These are phyloP conservation scores for Daldinia concentrica DNA, from an alignment of 495 filamentous ascomycete genomes.

Conservation along the genomic window DNA sequence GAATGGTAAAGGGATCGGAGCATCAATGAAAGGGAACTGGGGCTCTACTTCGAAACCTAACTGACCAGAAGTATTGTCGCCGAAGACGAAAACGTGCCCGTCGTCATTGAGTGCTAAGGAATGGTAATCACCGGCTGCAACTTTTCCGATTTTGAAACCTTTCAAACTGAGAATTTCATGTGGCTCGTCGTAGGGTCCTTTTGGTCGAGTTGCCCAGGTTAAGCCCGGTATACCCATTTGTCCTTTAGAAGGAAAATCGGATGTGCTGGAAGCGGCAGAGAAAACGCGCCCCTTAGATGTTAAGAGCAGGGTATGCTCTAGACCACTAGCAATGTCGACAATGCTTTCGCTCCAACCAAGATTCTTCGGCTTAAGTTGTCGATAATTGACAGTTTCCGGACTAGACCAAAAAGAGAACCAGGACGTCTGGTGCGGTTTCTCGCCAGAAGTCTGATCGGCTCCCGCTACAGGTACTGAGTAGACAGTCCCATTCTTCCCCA, in stretches of 20 bases:
- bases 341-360: slow-evolving; percentile 80
- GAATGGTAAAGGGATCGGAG: slow-evolving; percentile 73
- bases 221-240: slow-evolving; percentile 88
- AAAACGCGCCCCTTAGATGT: slow-evolving; percentile 89
- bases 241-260: slow-evolving; percentile 79
- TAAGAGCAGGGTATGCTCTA: slow-evolving; percentile 85
- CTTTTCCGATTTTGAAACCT: slow-evolving; percentile 67
- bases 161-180: slow-evolving; percentile 70
- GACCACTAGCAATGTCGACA: slow-evolving; percentile 73
- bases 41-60: slow-evolving; percentile 76
- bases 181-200: slow-evolving; percentile 78
- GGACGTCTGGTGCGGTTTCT: slow-evolving; percentile 62
- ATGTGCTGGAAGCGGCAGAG: slow-evolving; percentile 79
- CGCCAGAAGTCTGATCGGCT: slow-evolving; percentile 69
- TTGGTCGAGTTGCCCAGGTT: slow-evolving; percentile 78
- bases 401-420: slow-evolving; percentile 83
- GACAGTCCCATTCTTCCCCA: slow-evolving; percentile 79
- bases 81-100: slow-evolving; percentile 86
- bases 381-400: slow-evolving; percentile 67
- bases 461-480: slow-evolving; percentile 86
- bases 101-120: slow-evolving; percentile 77
- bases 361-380: slow-evolving; percentile 69
- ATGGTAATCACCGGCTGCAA: slow-evolving; percentile 89
- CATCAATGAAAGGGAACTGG: slow-evolving; percentile 69
- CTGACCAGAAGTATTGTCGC: slow-evolving; percentile 89